Evolutionary conservation across 306 rosid genomes (phyloP), one percentile per base, ranked within the genome.

Genomic region (Potentilla sterilis): DNA sequence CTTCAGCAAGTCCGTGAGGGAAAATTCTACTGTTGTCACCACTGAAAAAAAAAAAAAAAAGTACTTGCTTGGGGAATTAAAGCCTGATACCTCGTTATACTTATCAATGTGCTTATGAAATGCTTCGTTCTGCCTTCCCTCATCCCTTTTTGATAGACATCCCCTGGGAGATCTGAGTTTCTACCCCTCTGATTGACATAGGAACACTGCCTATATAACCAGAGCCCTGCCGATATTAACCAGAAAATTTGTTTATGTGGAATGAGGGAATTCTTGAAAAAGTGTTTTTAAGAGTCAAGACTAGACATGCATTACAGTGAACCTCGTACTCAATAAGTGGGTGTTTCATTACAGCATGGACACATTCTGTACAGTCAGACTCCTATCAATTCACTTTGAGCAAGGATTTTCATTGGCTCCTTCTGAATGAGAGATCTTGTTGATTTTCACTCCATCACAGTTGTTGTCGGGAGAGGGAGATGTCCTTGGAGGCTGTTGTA

Each of bases 41-140:
- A 69, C 37, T 69, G 59, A 47, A 69, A 13, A 28, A 28, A 28
- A 28, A 28, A 28, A 28, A 28, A 28, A 28, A n/a, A n/a, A 21
- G 4, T 2, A 43, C 65, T 15, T 7, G 44, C 42, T 35, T 64
- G 69, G 2, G 44, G 6, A 64, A 19, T 52, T 16, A 13, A 11
- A 61, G 41, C 41, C 40, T 61, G 21, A 68, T 49, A 84, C 21
- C 15, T 37, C 47, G 35, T 61, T 69, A 35, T 71, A 47, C 75
- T 21, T 5, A 4, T 52, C 43, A 74, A 52, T 54, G 59, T 65
- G 77, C 67, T 78, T 28, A 47, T 62, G 64, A 44, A 35, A 51
- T 63, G 54, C 63, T 19, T 40, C 74, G 11, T 21, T 73, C 46
- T 32, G 75, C 46, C 73, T 19, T 57, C 58, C 63, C 21, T 9